Evolutionary conservation across 2,329 filamentous ascomycete species (phyloP), one percentile per base, ranked within the genome.

Genomic region (Curvularia sp.): DNA sequence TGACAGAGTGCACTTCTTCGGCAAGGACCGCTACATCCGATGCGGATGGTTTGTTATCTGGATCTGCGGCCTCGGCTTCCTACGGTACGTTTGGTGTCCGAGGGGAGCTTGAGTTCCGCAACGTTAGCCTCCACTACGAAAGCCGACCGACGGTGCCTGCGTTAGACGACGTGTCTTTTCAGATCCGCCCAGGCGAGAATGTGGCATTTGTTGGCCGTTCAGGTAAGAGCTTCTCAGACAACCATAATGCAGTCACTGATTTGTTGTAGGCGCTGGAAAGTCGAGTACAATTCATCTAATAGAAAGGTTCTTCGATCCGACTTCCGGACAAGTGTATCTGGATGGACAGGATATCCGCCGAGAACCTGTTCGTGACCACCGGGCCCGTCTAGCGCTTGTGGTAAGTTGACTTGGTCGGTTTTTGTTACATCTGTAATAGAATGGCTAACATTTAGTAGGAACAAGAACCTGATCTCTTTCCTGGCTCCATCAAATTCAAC

Each of bases 391-490:
- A 20, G 77, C 76, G 1, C 68, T 82, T 4, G 80, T 82, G 1
- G 72, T 78, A 31, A 58, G 62, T 64, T 18, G 4, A 50, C 4
- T 15, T 13, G 1, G 3, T 33, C 2, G 15, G 13, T 15, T 30
- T 13, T 15, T n/a, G 13, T 30, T 7, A 22, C 24, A 20, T 50
- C 5, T 20, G n/a, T 41, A 47, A 10, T 26, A 15, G 7, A 49
- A 15, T 31, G 22, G 18, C 60, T 62, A 31, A 62, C 47, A 12
- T 9, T 12, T 1, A 22, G 12, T 33, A 65, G 62, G 68, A 71
- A 49, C 80, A 83, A 68, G 80, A 82, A 43, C 74, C 79, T 2
- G 77, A 80, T 52, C 70, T 83, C 0, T 81, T 82, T 60, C 75
- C 78, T 0, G 80, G 79, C 9, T 77, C 76, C 0, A 75, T 83